A percentile compares a stretch with the other conserved stretches of the same genome.
These are phyloP conservation scores for Ananas comosus DNA, from an alignment of 176 grass and related monocot genomes.

Conservation along the genomic window DNA sequence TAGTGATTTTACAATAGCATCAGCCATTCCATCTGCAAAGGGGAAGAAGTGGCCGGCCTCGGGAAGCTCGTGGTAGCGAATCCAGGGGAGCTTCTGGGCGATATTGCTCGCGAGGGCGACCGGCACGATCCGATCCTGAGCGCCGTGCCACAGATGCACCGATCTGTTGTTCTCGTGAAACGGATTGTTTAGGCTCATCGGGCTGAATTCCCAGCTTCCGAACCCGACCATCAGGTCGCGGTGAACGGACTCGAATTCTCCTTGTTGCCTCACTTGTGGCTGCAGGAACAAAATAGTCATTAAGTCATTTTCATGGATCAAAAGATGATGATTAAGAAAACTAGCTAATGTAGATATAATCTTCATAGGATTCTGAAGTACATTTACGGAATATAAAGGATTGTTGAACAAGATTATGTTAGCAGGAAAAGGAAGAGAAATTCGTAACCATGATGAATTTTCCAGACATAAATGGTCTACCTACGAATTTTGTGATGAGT, in stretches of 20 bases:
- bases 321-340: no score
- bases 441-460: no score
- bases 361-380: no score
- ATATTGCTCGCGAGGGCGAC: conserved; percentile 52
- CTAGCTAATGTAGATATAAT: no score
- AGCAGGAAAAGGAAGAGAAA: no score
- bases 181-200: conserved; percentile 61
- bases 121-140: conserved; percentile 63
- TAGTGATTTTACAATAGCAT: conserved; percentile 51
- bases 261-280: conserved; percentile 50
- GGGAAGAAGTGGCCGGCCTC: conserved; percentile 62
- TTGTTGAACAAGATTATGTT: no score
- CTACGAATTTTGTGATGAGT: no score
- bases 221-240: conserved; percentile 61
- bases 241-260: conserved; percentile 42
- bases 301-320: no score
- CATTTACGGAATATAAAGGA: no score
- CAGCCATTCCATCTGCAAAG: conserved; percentile 45
- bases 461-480: no score
- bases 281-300: conserved; percentile 4
- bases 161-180: conserved; percentile 48
- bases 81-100: conserved; percentile 45
- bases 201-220: conserved; percentile 60
- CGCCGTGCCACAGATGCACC: conserved; percentile 80
- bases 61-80: conserved; percentile 77